Conservation (phyloP, 257 asterid species). For the Vinca minor region DNA sequence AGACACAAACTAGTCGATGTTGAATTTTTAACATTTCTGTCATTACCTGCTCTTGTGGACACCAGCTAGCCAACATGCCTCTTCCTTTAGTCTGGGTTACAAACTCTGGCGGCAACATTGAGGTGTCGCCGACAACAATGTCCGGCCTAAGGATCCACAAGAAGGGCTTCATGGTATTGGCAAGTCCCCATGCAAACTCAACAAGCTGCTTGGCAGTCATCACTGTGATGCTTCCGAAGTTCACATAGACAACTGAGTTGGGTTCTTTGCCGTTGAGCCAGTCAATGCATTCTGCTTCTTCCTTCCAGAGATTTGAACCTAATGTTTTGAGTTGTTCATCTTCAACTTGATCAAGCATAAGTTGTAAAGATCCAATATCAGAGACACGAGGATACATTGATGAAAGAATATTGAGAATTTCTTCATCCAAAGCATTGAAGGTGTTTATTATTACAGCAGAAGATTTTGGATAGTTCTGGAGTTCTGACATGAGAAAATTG, state of each 20-base stretch:
- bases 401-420: constrained; percentile 24
- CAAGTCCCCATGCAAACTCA: constrained; percentile 55
- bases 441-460: constrained; percentile 42
- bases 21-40: too few species aligned
- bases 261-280: constrained; percentile 38
- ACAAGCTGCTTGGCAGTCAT: constrained; percentile 33
- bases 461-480: constrained; percentile 18
- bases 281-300: constrained; percentile 24
- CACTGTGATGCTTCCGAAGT: constrained; percentile 46
- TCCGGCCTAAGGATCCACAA: constrained; percentile 52
- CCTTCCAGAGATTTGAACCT: constrained; percentile 42
- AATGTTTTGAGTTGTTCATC: constrained; percentile 16
- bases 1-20: too few species aligned
- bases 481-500: constrained; percentile 27
- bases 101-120: constrained; percentile 42
- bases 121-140: constrained; percentile 32
- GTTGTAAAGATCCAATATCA: constrained; percentile 38
- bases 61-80: constrained; percentile 42
- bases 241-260: constrained; percentile 42
- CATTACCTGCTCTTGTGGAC: constrained; percentile 44
- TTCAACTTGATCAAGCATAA: constrained; percentile 23
- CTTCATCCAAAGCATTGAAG: constrained; percentile 38
- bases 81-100: constrained; percentile 31
- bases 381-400: constrained; percentile 22
- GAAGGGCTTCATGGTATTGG: constrained; percentile 33